Percentiles rank a stretch among this genome's conserved stretches.
These are phyloP conservation scores for Sugiyamaella americana DNA, from an alignment of 805 yeast genomes.

Conservation along the genomic window DNA sequence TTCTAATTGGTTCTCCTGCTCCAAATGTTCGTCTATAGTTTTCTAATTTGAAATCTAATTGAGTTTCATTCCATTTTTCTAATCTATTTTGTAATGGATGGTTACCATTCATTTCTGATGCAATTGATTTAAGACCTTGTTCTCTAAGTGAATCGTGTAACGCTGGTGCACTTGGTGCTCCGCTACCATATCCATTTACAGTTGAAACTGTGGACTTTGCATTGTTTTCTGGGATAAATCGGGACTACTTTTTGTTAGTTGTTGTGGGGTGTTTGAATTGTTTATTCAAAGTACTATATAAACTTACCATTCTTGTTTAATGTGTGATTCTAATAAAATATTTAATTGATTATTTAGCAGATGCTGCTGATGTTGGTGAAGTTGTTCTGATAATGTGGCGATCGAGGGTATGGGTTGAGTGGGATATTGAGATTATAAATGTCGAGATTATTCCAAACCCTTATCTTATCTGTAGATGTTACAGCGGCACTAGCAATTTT, in stretches of 20 bases:
- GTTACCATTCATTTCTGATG: slow-evolving; percentile 35
- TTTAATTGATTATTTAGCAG: no score
- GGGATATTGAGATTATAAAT: no score
- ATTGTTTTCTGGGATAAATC: slow-evolving; percentile 13
- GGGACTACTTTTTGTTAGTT: slow-evolving; percentile 9
- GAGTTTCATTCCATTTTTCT: slow-evolving; percentile 72
- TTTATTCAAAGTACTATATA: not conserved
- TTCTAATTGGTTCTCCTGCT: slow-evolving; percentile 85
- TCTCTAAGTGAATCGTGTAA: slow-evolving; percentile 50
- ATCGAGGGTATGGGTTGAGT: no score
- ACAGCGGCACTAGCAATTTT: no score
- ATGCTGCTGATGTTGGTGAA: no score
- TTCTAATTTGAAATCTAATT: slow-evolving; percentile 64
- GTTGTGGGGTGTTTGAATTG: not conserved
- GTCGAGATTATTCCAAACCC: no score
- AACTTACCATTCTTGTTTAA: not conserved
- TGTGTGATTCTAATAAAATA: not conserved
- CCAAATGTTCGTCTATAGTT: slow-evolving; percentile 81
- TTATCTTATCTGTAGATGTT: no score
- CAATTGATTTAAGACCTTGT: slow-evolving; percentile 49
- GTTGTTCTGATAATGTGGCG: no score
- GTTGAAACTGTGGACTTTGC: slow-evolving; percentile 9
- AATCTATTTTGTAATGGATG: slow-evolving; percentile 84
- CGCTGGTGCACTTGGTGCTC: slow-evolving; percentile 55
- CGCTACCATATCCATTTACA: slow-evolving; percentile 12